Base-by-base conservation (phyloP, 495 filamentous ascomycete genomes). In the Neurospora sp. region DNA sequence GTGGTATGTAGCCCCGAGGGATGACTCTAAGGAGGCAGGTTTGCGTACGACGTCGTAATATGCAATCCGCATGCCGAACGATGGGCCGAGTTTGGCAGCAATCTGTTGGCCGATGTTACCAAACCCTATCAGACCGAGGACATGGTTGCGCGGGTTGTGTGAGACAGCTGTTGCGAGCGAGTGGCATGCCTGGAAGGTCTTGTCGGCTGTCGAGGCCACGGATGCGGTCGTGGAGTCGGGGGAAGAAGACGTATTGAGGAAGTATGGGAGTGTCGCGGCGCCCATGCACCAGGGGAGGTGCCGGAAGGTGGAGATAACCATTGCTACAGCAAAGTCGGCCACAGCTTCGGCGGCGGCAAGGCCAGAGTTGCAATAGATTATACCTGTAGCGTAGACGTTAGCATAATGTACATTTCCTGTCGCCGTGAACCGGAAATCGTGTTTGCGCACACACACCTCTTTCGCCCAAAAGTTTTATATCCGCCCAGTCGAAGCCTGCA, bases 401-500 rank as follows among this genome's bases (percentile, higher is more conserved):
- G 59, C 12, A 41, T 72, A 31, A n/a, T 35, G 27, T 10, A 3
- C 20, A 14, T 46, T 18, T 18, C 14, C 9, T 8, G 5, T 44
- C 18, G 14, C 42, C 9, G 3, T 7, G 9, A 31, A 8, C 0
- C 1, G 35, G 14, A 14, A 16, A 2, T 38, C 3, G 8, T 66
- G 2, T 14, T 18, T 39, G 1, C 1, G 10, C 3, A 2, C 14
- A 75, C 86, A 72, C 83, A 93, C 92, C 92, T 77, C 83, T 84
- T 78, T 90, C 86, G 7, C 89, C 92, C 74, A 94, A 78, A n/a
- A 86, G 75, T 78, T 88, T 85, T 27, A 88, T 90, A 78, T 94
- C 90, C 40, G 89, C 91, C 91, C 92, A 93, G 79, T 94, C 92
- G 76, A 90, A 93, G 4, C 91, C 92, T 16, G 92, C 90, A 14